A percentile compares a stretch with the other conserved stretches of the same genome.
These are phyloP conservation scores for Amanita thiersii DNA, from an alignment of 768 basidiomycete genomes.

Conservation along the genomic window DNA sequence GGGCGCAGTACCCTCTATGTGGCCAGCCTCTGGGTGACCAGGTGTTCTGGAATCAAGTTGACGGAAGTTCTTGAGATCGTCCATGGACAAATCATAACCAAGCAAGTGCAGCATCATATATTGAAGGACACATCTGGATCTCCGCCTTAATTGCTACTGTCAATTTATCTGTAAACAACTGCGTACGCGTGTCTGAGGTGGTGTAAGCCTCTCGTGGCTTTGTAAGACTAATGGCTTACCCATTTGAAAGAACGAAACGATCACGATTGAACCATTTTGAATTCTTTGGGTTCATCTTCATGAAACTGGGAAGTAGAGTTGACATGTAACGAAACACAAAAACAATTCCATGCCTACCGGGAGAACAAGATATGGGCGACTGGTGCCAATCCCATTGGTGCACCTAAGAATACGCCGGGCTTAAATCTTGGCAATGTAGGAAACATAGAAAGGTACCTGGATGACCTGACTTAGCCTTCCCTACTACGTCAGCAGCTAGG, in stretches of 20 bases:
- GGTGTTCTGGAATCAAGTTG: slow-evolving; percentile 87
- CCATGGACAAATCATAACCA: slow-evolving; percentile 87
- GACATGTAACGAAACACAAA: slow-evolving; percentile 8
- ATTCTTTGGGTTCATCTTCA: slow-evolving; percentile 83
- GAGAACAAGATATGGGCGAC: slow-evolving; percentile 76
- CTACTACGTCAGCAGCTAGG: slow-evolving; percentile 70
- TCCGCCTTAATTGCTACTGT: neutral
- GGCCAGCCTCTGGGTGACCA: slow-evolving; percentile 81
- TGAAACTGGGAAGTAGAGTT: slow-evolving; percentile 42
- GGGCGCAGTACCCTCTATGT: slow-evolving; percentile 34
- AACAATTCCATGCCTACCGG: slow-evolving; percentile 31
- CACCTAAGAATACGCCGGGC: slow-evolving; percentile 42
- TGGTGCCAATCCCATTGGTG: slow-evolving; percentile 92
- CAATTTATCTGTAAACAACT: neutral
- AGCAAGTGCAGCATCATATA: slow-evolving; percentile 88
- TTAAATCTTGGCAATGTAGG: slow-evolving; percentile 7
- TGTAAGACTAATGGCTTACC: slow-evolving; percentile 39
- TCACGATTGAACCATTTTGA: slow-evolving; percentile 95
- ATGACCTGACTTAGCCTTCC: slow-evolving; percentile 90
- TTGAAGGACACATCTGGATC: slow-evolving; percentile 77
- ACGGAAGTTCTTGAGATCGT: slow-evolving; percentile 91
- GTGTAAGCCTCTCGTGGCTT: neutral
- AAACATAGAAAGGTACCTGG: slow-evolving; percentile 43
- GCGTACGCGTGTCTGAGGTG: slow-evolving; percentile 66
- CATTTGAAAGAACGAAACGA: slow-evolving; percentile 94